These are phyloP conservation scores for Dalbergia cochinchinensis DNA, from an alignment of 306 rosid species.

Conservation along the genomic window DNA sequence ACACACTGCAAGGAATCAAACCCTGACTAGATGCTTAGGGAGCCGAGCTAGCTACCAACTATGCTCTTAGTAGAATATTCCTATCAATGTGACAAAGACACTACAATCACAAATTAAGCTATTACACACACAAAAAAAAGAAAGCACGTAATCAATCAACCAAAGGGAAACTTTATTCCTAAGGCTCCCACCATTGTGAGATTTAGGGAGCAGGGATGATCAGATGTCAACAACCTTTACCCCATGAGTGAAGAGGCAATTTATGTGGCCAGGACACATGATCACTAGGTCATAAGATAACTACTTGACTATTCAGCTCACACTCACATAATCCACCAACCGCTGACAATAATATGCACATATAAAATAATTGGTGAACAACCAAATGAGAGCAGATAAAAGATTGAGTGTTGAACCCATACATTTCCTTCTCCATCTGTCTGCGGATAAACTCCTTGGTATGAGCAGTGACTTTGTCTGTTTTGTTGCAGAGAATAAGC, in stretches of 20 bases:
- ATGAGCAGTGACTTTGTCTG: constrained; percentile 87
- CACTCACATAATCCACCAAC: constrained; percentile 25
- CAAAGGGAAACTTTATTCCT: neutral
- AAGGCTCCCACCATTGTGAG: neutral
- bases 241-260: neutral
- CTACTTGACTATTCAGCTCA: neutral
- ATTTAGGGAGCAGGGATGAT: neutral
- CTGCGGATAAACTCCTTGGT: constrained; percentile 78
- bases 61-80: neutral
- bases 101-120: constrained; percentile 1
- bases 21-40: too few species aligned
- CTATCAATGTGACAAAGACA: neutral
- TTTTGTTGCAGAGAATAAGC: constrained; percentile 79
- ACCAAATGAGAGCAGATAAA: neutral
- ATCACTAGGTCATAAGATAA: constrained; percentile 1
- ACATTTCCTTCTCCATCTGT: constrained; percentile 87
- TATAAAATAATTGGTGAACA: neutral
- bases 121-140: neutral
- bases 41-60: too few species aligned
- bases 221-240: neutral
- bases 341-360: constrained; percentile 2
- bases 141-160: neutral
- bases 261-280: neutral
- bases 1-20: neutral
- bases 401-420: constrained; percentile 45